Evolutionary conservation across 371 early-diverging fungal genomes (phyloP), one percentile per base, ranked within the genome.

Genomic region (Lichtheimia ornata): DNA sequence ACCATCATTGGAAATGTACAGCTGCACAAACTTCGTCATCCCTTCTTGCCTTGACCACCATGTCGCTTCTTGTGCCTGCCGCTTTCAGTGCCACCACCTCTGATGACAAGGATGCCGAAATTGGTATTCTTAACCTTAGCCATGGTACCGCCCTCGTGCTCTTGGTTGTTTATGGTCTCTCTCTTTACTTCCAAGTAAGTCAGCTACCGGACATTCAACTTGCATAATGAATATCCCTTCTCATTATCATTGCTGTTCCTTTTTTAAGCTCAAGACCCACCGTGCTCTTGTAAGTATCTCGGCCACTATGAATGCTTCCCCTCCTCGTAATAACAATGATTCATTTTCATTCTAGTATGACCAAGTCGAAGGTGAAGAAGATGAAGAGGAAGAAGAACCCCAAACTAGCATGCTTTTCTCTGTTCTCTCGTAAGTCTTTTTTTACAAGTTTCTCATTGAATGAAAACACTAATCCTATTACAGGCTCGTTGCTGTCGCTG

Each of bases 51-150:
- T 67, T 96, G 54, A 84, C 91, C 0, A 88, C 91, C 14, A 62
- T 92, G 53, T 88, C 91, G 20, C 75, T 93, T 15, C 60, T 96
- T 57, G 75, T 94, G 18, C 95, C 95, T n/a, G 91, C 94, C 14
- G 93, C 93, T 0, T 93, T 93, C 65, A 67, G 65, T 51, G 68
- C 69, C 28, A 69, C 79, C 18, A 70, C 76, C 18, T 58, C 58
- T 27, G 64, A 73, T 1, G 66, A 69, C 9, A 65, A 76, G 52
- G 66, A 62, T 24, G 55, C 62, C 18, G 47, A 58, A 24, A 22
- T 44, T 14, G 83, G 85, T n/a, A 78, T 89, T 49, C 53, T 88
- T 27, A 73, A 82, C 1, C 64, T 94, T 55, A 88, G 87, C 49
- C 87, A 89, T 25, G 87, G 88, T 27, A 89, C 90, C 13, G 83